Evolutionary conservation across 257 asterid species (phyloP).

Genomic region (Echium plantagineum): DNA sequence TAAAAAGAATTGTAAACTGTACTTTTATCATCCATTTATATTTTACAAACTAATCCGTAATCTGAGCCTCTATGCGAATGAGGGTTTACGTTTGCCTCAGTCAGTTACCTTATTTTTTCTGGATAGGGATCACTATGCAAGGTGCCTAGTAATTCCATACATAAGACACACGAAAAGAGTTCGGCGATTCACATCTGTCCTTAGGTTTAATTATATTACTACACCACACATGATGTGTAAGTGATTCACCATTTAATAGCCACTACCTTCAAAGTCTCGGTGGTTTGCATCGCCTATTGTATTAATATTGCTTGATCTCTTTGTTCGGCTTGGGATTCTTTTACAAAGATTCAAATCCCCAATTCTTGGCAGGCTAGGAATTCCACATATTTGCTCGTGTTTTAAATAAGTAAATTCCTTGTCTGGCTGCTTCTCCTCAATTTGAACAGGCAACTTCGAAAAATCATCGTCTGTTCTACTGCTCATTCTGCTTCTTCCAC

Average conservation of each 20-base stretch:
- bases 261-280: slow-evolving; percentile 31
- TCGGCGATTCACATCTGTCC: no score
- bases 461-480: slow-evolving; percentile 24
- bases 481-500: slow-evolving; percentile 39
- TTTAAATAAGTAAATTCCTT: slow-evolving; percentile 9
- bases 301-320: slow-evolving; percentile 11
- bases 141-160: no score
- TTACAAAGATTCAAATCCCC: slow-evolving; percentile 15
- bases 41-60: no score
- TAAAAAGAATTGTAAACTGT: no score
- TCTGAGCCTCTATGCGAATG: no score
- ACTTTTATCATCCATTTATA: no score
- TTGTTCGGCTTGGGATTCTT: slow-evolving; percentile 19
- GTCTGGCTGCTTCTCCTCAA: slow-evolving; percentile 15
- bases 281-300: slow-evolving; percentile 18
- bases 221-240: background rate
- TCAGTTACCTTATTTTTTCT: no score
- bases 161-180: no score
- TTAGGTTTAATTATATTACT: background rate
- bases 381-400: slow-evolving; percentile 26
- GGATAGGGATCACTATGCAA: no score
- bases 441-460: slow-evolving; percentile 14
- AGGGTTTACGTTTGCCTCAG: no score
- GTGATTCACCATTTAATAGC: background rate
- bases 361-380: slow-evolving; percentile 46